phyloP scores from a whole-genome alignment of 306 rosid species.

The Glycine tomentella region DNA sequence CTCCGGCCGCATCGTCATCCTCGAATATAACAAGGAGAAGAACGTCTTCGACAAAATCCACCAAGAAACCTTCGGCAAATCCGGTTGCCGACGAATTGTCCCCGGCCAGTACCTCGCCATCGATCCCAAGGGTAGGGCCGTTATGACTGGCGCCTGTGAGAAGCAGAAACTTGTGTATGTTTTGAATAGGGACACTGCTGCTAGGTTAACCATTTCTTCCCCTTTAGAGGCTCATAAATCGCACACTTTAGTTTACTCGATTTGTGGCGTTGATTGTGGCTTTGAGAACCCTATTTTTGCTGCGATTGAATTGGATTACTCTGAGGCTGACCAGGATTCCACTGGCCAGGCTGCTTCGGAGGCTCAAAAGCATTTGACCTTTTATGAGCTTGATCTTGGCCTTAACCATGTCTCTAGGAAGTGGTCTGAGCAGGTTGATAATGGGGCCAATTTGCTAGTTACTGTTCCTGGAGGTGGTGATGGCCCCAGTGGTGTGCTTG shows the following conservation, averaged over 20 bases:
- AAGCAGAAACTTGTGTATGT: slow-evolving; percentile 95
- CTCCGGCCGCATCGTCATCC: slow-evolving; percentile 92
- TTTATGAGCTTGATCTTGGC: slow-evolving; percentile 94
- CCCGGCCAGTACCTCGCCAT: slow-evolving; percentile 91
- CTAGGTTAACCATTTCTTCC: slow-evolving; percentile 91
- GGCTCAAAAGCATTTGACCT: slow-evolving; percentile 83
- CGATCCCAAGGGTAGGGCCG: slow-evolving; percentile 97
- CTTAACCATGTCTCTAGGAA: slow-evolving; percentile 94
- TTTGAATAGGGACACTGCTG: slow-evolving; percentile 88
- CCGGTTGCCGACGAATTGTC: slow-evolving; percentile 89
- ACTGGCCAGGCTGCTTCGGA: slow-evolving; percentile 84
- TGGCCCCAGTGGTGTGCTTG: slow-evolving; percentile 96
- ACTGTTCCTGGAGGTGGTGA: slow-evolving; percentile 98
- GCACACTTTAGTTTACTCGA: slow-evolving; percentile 83
- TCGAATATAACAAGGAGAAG: slow-evolving; percentile 84
- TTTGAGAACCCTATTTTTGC: slow-evolving; percentile 97
- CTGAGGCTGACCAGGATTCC: slow-evolving; percentile 86
- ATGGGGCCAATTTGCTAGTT: slow-evolving; percentile 89
- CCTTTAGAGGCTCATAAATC: slow-evolving; percentile 96
- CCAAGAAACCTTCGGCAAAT: slow-evolving; percentile 95
- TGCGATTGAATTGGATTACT: slow-evolving; percentile 90
- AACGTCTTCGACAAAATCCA: slow-evolving; percentile 89
- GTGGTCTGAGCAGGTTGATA: slow-evolving; percentile 97
- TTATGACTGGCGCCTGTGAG: slow-evolving; percentile 95
- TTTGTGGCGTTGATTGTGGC: slow-evolving; percentile 95